Evolutionary conservation across 1,284 basidiomycete genomes (phyloP).

Genomic region (Ganoderma resinaceum): DNA sequence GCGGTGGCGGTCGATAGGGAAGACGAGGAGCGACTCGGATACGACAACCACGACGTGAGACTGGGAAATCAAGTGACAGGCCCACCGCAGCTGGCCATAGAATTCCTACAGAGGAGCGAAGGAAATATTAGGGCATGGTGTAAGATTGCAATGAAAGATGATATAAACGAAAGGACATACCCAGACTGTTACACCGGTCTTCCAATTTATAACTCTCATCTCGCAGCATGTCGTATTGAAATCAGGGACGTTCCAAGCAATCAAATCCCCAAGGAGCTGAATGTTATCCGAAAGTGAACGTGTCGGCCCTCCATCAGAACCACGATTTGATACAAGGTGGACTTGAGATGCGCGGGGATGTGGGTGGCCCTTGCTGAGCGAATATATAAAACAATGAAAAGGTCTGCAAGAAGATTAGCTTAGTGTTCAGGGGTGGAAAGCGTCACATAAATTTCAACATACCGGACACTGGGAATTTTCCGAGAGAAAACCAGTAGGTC

Average conservation of each 20-base stretch:
- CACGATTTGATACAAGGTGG: neutral
- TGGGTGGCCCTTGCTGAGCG: neutral
- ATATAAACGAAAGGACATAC: too few relatives aligned
- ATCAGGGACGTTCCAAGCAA: neutral
- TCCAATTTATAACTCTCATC: neutral
- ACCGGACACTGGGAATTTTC: neutral
- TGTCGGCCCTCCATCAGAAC: neutral
- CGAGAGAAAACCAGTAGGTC: neutral
- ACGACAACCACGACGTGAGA: neutral
- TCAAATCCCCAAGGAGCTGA: neutral
- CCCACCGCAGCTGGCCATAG: neutral
- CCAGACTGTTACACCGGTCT: neutral
- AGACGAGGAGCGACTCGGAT: neutral
- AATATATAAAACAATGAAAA: neutral
- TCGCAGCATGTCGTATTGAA: neutral
- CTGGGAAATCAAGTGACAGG: neutral
- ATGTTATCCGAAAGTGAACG: neutral
- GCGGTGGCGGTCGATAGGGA: neutral
- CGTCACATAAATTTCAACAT: neutral
- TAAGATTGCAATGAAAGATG: too few relatives aligned
- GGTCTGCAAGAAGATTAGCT: neutral
- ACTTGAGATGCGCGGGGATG: neutral
- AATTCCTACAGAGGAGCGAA: neutral
- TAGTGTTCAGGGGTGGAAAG: too few relatives aligned
- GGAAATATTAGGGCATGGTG: neutral